Base-by-base conservation (phyloP, 805 yeast species). In the Starmerella roubikii region DNA sequence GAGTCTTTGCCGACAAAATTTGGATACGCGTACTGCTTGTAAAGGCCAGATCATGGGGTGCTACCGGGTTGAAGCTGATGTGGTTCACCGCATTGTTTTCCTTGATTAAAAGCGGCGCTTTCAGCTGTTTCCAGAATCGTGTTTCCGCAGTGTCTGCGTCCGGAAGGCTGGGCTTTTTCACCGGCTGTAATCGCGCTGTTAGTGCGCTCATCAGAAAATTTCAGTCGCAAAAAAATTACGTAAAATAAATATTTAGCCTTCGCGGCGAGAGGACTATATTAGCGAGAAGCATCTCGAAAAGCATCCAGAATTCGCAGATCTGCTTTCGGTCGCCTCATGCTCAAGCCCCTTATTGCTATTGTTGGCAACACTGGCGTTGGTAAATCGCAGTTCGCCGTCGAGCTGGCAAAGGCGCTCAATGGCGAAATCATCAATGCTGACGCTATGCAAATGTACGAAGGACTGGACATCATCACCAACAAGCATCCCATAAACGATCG, bases 291-390 rank as follows among this genome's bases (percentile, higher is more conserved):
- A n/a, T n/a, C 24, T 22, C 24, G 10, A 22, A 22, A 22, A 22
- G 24, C 24, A 22, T 10, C 7, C 10, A 10, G 24, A 10, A 10
- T 7, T 8, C 7, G 10, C 10, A 22, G 10, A 22, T 8, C 7
- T 22, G 7, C 10, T 22, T 22, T 10, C 7, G 10, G 24, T 7
- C 7, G 10, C 7, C 7, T 22, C 9, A 20, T 19, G 7, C 20
- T 50, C 52, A 40, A 42, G 17, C 66, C 64, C 39, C 57, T 82
- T 4, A 67, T 80, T 21, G 74, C 83, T 13, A 71, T 82, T 15
- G 79, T 81, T 3, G 98, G 98, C 0, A 86, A 94, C 26, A 88
- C 98, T 0, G 98, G 97, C 0, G 96, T 85, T 11, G 98, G 98
- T 0, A 88, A 88, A 54, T 86, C 96, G n/a, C 47, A 74, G 68